Evolutionary conservation across 495 filamentous ascomycete species (phyloP), one percentile per base, ranked within the genome.

Genomic region (Penicillium ochrochloron): DNA sequence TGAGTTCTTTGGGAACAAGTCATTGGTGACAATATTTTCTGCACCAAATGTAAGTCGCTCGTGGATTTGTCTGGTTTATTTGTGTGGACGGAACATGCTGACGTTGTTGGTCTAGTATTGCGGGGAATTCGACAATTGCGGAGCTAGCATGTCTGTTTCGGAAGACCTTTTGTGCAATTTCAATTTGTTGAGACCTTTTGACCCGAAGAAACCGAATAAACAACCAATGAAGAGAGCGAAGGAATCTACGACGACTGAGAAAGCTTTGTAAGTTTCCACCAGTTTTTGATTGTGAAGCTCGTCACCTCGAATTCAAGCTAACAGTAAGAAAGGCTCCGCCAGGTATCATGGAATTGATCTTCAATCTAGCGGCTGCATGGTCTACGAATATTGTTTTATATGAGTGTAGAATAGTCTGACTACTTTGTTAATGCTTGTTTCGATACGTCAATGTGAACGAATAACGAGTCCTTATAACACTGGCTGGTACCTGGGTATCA

Each of bases 211-310:
- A 7, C 8, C 9, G 21, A 55, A 62, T 19, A 35, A 29, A 9
- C 29, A 52, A 10, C 29, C 39, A 23, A 29, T 39, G 48, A 41
- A 34, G 50, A 62, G 37, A 55, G 23, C 33, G 14, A 56, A 56
- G 15, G 63, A 65, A n/a, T 60, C 63, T 10, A 65, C 39, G 8
- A 44, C 14, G 35, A 56, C 48, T n/a, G 63, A 65, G 19, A 65
- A 65, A 55, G 63, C 63, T 35, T 48, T 65, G 63, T 65, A 29
- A 61, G 63, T 65, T 3, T 51, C 25, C 3, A 35, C 15, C 4
- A 15, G 25, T 35, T 21, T 17, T 59, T 58, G 25, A 12, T 17
- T 5, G 19, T n/a, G 23, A 4, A 19, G 0, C 19, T 44, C 4
- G 0, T 11, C 15, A 19, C 9, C 31, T 58, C 39, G 21, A 33